Evolutionary conservation across 108 stramenopile species (phyloP).

Genomic region (Fistulifera solaris): DNA sequence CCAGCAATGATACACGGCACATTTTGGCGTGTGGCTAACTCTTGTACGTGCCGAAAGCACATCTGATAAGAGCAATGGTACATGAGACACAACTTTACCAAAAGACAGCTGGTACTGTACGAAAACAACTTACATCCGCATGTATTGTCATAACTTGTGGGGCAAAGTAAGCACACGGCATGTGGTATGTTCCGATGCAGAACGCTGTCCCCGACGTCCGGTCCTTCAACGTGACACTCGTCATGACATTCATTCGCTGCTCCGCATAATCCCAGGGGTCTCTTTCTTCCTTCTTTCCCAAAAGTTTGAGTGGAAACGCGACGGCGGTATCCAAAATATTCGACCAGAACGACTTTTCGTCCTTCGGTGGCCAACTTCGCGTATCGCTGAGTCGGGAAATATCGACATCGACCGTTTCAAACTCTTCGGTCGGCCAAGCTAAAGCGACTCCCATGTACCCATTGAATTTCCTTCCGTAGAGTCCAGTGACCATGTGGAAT

Average conservation of each 20-base stretch:
- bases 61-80: too few species aligned
- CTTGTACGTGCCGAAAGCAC: not conserved
- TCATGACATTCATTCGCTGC: slow-evolving; percentile 57
- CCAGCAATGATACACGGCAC: slow-evolving; percentile 70
- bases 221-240: slow-evolving; percentile 54
- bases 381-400: slow-evolving; percentile 61
- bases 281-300: slow-evolving; percentile 3
- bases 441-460: slow-evolving; percentile 86
- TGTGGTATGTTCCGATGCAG: slow-evolving; percentile 90
- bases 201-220: slow-evolving; percentile 31
- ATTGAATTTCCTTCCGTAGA: slow-evolving; percentile 89
- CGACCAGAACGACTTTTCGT: not conserved
- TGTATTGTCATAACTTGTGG: slow-evolving; percentile 82
- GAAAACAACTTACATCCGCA: slow-evolving; percentile 39
- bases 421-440: slow-evolving; percentile 56
- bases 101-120: too few species aligned
- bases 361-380: slow-evolving; percentile 55
- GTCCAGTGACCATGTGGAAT: slow-evolving; percentile 81
- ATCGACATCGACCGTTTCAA: slow-evolving; percentile 58
- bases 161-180: slow-evolving; percentile 91
- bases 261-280: slow-evolving; percentile 78
- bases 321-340: not conserved
- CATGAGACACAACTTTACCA: too few species aligned
- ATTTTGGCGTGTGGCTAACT: not conserved
- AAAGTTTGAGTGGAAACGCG: not conserved